A percentile compares a stretch with the other conserved stretches of the same genome.
Evolutionary conservation across 495 filamentous ascomycete species (phyloP).

Genomic region (Penicillium lagena): DNA sequence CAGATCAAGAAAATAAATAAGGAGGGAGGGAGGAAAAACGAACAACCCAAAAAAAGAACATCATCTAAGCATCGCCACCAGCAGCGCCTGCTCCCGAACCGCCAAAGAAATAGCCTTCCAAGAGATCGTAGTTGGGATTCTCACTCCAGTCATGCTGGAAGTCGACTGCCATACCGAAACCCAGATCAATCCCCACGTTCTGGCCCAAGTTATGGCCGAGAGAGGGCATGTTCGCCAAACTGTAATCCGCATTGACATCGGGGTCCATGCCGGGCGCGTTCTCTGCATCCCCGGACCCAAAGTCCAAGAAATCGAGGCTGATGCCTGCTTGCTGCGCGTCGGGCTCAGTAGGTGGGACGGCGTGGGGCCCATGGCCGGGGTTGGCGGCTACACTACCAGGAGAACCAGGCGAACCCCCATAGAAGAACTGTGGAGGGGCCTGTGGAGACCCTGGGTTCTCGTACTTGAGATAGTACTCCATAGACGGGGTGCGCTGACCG

Average conservation of each 20-base stretch:
- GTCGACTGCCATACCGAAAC: conserved; percentile 68
- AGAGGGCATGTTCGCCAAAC: conserved; percentile 20
- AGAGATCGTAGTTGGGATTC: conserved; percentile 71
- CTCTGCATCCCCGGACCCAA: conserved; percentile 24
- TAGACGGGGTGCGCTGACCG: conserved; percentile 26
- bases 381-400: conserved; percentile 22
- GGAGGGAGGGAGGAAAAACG: background rate
- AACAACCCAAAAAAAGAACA: background rate
- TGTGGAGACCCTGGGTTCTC: conserved; percentile 29
- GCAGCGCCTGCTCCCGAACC: conserved; percentile 28
- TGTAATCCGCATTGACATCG: conserved; percentile 27
- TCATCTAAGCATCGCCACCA: conserved; percentile 17
- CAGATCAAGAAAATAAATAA: conserved; percentile 1
- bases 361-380: conserved; percentile 11
- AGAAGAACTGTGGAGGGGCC: conserved; percentile 29
- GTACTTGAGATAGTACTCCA: conserved; percentile 34
- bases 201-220: conserved; percentile 31
- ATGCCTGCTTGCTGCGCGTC: conserved; percentile 22
- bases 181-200: conserved; percentile 57
- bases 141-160: conserved; percentile 77
- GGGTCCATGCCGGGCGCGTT: conserved; percentile 16
- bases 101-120: conserved; percentile 93
- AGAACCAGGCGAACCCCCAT: conserved; percentile 32
- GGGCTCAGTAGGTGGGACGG: conserved; percentile 14
- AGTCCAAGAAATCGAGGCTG: conserved; percentile 35